phyloP scores from a whole-genome alignment of 2,329 filamentous ascomycete species.

The Curvularia lunata region DNA sequence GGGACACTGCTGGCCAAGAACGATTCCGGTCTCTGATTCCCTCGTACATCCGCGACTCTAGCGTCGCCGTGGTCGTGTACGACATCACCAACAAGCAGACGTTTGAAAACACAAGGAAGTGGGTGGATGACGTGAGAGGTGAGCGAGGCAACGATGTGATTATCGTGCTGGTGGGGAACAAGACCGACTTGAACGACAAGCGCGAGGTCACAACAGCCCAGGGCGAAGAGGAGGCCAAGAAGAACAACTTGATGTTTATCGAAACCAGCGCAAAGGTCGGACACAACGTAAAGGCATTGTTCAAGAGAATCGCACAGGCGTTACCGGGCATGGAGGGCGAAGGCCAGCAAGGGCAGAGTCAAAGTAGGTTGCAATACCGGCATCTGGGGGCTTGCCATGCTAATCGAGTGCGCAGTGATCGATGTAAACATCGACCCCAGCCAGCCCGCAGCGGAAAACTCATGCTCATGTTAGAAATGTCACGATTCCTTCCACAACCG shows the following conservation, averaged over 20 bases:
- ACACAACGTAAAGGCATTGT: constrained; percentile 96
- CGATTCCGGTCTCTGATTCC: constrained; percentile 96
- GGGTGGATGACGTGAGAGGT: constrained; percentile 97
- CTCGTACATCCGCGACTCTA: constrained; percentile 97
- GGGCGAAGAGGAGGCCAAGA: constrained; percentile 97
- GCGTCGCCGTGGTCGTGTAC: constrained; percentile 97
- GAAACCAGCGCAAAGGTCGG: constrained; percentile 98
- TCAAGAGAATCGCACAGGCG: constrained; percentile 97
- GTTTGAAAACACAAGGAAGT: constrained; percentile 98
- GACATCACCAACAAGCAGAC: constrained; percentile 97
- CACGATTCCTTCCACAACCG: constrained; percentile 6
- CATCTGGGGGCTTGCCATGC: constrained; percentile 1
- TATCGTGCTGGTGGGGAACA: constrained; percentile 97
- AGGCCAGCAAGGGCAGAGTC: constrained; percentile 75
- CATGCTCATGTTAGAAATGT: constrained; percentile 45
- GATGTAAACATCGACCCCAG: constrained; percentile 85
- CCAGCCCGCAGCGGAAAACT: constrained; percentile 66
- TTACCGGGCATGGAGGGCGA: constrained; percentile 96
- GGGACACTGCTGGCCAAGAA: constrained; percentile 98
- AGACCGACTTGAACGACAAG: constrained; percentile 98
- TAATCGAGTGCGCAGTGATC: constrained; percentile 69
- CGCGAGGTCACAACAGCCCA: constrained; percentile 95
- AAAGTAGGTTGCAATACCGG: constrained; percentile 68
- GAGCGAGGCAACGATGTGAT: constrained; percentile 99
- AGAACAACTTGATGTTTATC: constrained; percentile 98